Evolutionary conservation across 2,329 filamentous ascomycete species (phyloP).

Genomic region (Byssochlamys sp.): DNA sequence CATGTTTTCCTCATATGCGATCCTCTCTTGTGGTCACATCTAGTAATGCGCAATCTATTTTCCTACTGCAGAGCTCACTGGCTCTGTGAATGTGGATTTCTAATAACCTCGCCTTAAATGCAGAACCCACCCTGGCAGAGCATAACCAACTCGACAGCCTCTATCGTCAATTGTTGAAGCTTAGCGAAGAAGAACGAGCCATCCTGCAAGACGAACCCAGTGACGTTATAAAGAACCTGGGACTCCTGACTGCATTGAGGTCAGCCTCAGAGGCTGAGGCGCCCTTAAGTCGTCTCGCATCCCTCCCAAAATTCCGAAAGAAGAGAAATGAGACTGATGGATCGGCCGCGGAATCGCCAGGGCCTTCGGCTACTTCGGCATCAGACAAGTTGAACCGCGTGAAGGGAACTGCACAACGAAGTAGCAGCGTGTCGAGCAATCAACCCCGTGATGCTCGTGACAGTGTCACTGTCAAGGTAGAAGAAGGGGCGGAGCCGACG

Average conservation of each 20-base stretch:
- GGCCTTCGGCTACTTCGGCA: slow-evolving; percentile 28
- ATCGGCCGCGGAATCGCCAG: slow-evolving; percentile 36
- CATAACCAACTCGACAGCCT: slow-evolving; percentile 37
- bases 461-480: slow-evolving; percentile 28
- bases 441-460: slow-evolving; percentile 28
- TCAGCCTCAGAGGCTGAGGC: slow-evolving; percentile 39
- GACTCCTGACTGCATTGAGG: slow-evolving; percentile 40
- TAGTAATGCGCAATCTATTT: not conserved
- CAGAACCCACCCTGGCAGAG: slow-evolving; percentile 30
- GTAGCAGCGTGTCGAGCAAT: slow-evolving; percentile 34
- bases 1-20: not conserved
- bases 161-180: slow-evolving; percentile 38
- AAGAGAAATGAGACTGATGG: slow-evolving; percentile 37
- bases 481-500: slow-evolving; percentile 34
- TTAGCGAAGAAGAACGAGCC: slow-evolving; percentile 40
- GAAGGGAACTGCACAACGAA: slow-evolving; percentile 32
- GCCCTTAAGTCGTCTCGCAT: slow-evolving; percentile 26
- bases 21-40: not conserved
- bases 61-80: not conserved
- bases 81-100: not conserved
- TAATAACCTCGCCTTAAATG: slow-evolving; percentile 1
- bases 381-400: slow-evolving; percentile 36
- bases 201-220: slow-evolving; percentile 41
- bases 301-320: slow-evolving; percentile 37
- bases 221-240: slow-evolving; percentile 43